Evolutionary conservation across 495 filamentous ascomycete genomes (phyloP).

Genomic region (Cudoniella acicularis): DNA sequence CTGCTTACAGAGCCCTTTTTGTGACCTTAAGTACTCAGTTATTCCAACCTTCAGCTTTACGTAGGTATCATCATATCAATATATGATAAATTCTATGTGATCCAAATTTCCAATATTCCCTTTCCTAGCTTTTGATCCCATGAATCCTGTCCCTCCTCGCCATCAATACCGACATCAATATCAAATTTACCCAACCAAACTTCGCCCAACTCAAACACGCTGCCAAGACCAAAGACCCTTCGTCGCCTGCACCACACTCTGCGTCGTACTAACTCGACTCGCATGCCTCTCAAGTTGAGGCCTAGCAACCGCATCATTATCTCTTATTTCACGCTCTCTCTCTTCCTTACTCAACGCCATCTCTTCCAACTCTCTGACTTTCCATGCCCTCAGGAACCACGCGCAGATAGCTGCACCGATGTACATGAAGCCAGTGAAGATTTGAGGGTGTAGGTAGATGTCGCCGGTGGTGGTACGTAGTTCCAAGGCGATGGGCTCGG

Average conservation of each 20-base stretch:
- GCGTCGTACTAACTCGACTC: conserved; percentile 16
- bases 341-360: conserved; percentile 19
- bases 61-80: too few species aligned
- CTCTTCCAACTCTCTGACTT: conserved; percentile 51
- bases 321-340: conserved; percentile 22
- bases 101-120: too few species aligned
- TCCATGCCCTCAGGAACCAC: conserved; percentile 55
- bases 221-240: conserved; percentile 22
- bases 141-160: not conserved
- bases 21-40: too few species aligned
- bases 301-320: conserved; percentile 13
- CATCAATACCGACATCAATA: too few species aligned
- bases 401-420: conserved; percentile 54
- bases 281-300: not conserved
- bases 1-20: too few species aligned
- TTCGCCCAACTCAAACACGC: conserved; percentile 13
- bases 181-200: too few species aligned
- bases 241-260: conserved; percentile 15
- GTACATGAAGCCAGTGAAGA: conserved; percentile 66
- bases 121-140: not conserved
- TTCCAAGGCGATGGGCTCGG: conserved; percentile 71
- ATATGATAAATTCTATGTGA: too few species aligned
- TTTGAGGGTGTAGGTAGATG: conserved; percentile 58
- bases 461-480: conserved; percentile 46
- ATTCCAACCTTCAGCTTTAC: too few species aligned